These are phyloP conservation scores for Arthrobotrys iridis DNA, from an alignment of 2,329 filamentous ascomycete genomes.

Conservation along the genomic window DNA sequence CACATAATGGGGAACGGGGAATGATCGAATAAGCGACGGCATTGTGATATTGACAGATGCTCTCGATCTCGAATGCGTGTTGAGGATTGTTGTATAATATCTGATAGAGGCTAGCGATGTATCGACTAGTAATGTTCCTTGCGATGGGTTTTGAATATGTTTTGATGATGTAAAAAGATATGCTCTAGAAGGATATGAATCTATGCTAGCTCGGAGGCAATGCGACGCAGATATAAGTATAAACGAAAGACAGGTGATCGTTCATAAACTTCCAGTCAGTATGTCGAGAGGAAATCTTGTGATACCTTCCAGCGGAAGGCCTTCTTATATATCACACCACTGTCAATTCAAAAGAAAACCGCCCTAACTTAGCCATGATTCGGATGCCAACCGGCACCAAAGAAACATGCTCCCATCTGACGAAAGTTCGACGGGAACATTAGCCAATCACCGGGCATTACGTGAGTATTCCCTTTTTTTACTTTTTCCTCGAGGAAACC, in stretches of 20 bases:
- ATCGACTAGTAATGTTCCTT: neutral
- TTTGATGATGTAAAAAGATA: slow-evolving; percentile 20
- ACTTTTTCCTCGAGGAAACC: slow-evolving; percentile 15
- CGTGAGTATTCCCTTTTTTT: slow-evolving; percentile 26
- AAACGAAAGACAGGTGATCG: slow-evolving; percentile 44
- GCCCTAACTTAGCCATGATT: slow-evolving; percentile 31
- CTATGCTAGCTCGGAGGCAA: slow-evolving; percentile 41
- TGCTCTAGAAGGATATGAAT: slow-evolving; percentile 18
- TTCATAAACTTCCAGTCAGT: slow-evolving; percentile 12
- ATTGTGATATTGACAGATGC: slow-evolving; percentile 16
- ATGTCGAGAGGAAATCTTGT: slow-evolving; percentile 32
- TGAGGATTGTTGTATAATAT: slow-evolving; percentile 20
- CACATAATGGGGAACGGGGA: slow-evolving; percentile 45
- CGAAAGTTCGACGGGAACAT: slow-evolving; percentile 54
- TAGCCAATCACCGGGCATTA: slow-evolving; percentile 47
- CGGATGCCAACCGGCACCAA: slow-evolving; percentile 46
- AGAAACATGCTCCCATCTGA: slow-evolving; percentile 52
- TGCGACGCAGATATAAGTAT: slow-evolving; percentile 38
- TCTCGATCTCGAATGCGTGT: slow-evolving; percentile 11
- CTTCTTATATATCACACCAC: slow-evolving; percentile 34
- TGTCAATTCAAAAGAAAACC: slow-evolving; percentile 9
- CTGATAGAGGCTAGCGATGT: no score
- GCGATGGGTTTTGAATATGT: slow-evolving; percentile 15
- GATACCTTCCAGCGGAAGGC: slow-evolving; percentile 14
- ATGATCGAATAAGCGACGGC: slow-evolving; percentile 50